Base-by-base conservation (phyloP, 768 basidiomycete genomes). In the Fomitopsis serialis region DNA sequence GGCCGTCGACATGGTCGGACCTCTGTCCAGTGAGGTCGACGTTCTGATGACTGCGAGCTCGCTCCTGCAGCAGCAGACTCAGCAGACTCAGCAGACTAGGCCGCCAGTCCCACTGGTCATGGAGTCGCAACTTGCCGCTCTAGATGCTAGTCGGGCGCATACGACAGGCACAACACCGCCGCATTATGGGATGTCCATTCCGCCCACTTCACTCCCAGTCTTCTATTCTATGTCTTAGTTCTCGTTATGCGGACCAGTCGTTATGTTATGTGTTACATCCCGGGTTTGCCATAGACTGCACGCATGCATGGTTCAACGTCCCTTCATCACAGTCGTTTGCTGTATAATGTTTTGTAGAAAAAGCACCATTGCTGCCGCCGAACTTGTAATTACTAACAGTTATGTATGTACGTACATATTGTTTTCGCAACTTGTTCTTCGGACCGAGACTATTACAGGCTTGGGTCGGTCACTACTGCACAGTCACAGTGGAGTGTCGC, bases 1-100 rank as follows among this genome's bases (percentile, higher is more conserved):
- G 63, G 90, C 90, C 36, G 89, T 92, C 36, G 86, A 85, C 63
- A 80, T 84, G 65, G 82, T 82, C 37, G 87, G 87, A 27, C 80
- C 82, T 15, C 68, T 78, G 40, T 86, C 87, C 34, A 88, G 82
- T 50, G 89, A 89, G 62, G 84, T 92, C 48, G 88, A 91, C 60
- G 87, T 91, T 58, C 76, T 91, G 61, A 82, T 87, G 62, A 83
- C 87, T 2, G 87, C 89, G 37, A 75, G 70, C 57, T 72, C 76
- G 42, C 70, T 81, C 48, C 72, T 78, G 24, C 74, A 76, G 54
- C 76, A 77, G 47, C 75, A 78, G 53, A 70, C 66, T 44, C 70
- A 40, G 4, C 37, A 40, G 15, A 35, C 34, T 40, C 37, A 19
- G 15, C 15, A 9, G 15, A 35, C 34, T 35, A 32, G 56, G 13